Evolutionary conservation across 345 rosid species (phyloP).

Genomic region (Capsella bursapastoris): DNA sequence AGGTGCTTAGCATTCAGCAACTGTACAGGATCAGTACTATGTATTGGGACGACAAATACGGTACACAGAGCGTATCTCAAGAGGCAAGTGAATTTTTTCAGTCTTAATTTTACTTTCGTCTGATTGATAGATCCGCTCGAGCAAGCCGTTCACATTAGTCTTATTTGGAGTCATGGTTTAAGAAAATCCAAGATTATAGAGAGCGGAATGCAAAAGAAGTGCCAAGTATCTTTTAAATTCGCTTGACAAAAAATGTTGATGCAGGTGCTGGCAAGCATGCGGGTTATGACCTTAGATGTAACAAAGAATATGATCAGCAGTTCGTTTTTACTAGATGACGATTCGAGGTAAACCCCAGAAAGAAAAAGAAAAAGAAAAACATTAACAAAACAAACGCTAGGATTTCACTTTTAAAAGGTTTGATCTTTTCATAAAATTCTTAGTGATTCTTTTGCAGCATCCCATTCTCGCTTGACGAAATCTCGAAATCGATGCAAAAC

Average conservation of each 20-base stretch:
- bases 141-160: background rate
- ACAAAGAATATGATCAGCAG: slow-evolving; percentile 68
- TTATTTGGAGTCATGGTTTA: background rate
- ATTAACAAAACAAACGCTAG: slow-evolving; percentile 10
- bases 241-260: slow-evolving; percentile 24
- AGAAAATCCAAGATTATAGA: background rate
- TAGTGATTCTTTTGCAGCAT: slow-evolving; percentile 62
- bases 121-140: background rate
- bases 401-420: background rate
- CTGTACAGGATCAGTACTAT: slow-evolving; percentile 90
- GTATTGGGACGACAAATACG: slow-evolving; percentile 98
- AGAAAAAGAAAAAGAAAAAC: background rate
- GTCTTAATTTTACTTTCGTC: slow-evolving; percentile 7
- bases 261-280: slow-evolving; percentile 87
- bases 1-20: slow-evolving; percentile 96
- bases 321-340: slow-evolving; percentile 91
- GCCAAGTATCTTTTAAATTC: slow-evolving; percentile 3
- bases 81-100: slow-evolving; percentile 60
- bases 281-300: slow-evolving; percentile 67
- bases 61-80: slow-evolving; percentile 87
- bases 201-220: background rate
- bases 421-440: slow-evolving; percentile 9
- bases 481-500: slow-evolving; percentile 76
- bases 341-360: slow-evolving; percentile 67
- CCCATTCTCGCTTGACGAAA: slow-evolving; percentile 87